Percentiles rank a stretch among this genome's conserved stretches.
These are phyloP conservation scores for Microbotryum silenes-acaulis DNA, from an alignment of 1,284 basidiomycete species.

Conservation along the genomic window DNA sequence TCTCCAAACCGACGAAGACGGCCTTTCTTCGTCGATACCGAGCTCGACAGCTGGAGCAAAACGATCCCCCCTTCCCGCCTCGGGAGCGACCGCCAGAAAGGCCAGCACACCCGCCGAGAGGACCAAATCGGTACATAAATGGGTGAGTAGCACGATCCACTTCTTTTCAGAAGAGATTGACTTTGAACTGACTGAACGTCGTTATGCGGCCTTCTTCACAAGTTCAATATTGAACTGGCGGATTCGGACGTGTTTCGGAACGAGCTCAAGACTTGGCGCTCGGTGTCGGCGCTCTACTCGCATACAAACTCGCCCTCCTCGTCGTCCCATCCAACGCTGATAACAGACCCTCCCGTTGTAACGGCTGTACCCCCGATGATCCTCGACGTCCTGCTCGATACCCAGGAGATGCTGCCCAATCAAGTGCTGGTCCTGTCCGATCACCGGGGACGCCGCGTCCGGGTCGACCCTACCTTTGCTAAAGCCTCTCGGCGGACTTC, in stretches of 20 bases:
- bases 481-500: no score
- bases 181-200: no score
- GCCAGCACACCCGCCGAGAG: no score
- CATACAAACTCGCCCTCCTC: constrained; percentile 5
- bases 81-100: no score
- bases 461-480: constrained; percentile 19
- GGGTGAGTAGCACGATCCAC: constrained; percentile 5
- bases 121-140: constrained; percentile 9
- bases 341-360: neutral
- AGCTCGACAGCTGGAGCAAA: neutral
- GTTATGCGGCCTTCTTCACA: constrained; percentile 11
- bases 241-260: constrained; percentile 39
- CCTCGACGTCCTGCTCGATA: constrained; percentile 40
- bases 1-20: constrained; percentile 3
- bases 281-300: constrained; percentile 31
- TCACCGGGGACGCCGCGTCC: constrained; percentile 20
- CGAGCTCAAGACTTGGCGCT: constrained; percentile 40
- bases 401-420: constrained; percentile 32
- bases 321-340: neutral
- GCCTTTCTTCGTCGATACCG: neutral
- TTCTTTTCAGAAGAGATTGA: no score
- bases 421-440: constrained; percentile 37
- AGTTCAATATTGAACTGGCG: constrained; percentile 41
- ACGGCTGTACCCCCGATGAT: constrained; percentile 36
- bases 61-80: no score